Evolutionary conservation across 805 yeast genomes (phyloP).

Genomic region (Wickerhamiella alocasiicola): DNA sequence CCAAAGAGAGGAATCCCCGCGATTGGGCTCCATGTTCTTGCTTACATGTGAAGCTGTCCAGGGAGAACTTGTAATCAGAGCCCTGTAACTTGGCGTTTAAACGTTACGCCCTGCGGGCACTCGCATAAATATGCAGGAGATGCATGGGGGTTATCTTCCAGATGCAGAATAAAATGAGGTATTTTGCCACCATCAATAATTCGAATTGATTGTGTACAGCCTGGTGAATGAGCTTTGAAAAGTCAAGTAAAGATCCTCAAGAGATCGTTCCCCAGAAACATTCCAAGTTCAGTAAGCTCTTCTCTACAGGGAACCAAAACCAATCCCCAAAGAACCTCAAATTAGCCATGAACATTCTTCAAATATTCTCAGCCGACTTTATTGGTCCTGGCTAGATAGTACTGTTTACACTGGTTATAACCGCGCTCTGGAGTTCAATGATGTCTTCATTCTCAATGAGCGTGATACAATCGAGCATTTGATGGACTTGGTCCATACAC

Average conservation of each 20-base stretch:
- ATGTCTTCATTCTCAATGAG: conserved; percentile 16
- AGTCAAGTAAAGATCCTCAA: not conserved
- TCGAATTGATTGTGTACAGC: too few relatives aligned
- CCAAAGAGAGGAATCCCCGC: too few relatives aligned
- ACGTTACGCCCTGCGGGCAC: not conserved
- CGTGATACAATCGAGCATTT: conserved; percentile 15
- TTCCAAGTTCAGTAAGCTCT: conserved; percentile 12
- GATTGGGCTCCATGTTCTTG: too few relatives aligned
- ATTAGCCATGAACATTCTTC: conserved; percentile 21
- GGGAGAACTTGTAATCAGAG: too few relatives aligned
- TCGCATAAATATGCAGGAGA: not conserved
- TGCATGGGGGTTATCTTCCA: not conserved
- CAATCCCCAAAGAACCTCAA: conserved; percentile 19
- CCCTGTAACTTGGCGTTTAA: too few relatives aligned
- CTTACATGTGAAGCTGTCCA: too few relatives aligned
- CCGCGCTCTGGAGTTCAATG: conserved; percentile 20
- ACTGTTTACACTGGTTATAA: conserved; percentile 28
- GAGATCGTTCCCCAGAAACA: conserved; percentile 10
- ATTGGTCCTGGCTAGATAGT: conserved; percentile 46
- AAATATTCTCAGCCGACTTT: conserved; percentile 30
- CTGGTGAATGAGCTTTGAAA: too few relatives aligned
- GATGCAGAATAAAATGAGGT: not conserved
- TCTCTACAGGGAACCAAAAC: conserved; percentile 16
- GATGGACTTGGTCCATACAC: conserved; percentile 14
- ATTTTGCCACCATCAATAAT: not conserved